phyloP scores from a whole-genome alignment of 805 yeast genomes.

The Lachancea sp. region DNA sequence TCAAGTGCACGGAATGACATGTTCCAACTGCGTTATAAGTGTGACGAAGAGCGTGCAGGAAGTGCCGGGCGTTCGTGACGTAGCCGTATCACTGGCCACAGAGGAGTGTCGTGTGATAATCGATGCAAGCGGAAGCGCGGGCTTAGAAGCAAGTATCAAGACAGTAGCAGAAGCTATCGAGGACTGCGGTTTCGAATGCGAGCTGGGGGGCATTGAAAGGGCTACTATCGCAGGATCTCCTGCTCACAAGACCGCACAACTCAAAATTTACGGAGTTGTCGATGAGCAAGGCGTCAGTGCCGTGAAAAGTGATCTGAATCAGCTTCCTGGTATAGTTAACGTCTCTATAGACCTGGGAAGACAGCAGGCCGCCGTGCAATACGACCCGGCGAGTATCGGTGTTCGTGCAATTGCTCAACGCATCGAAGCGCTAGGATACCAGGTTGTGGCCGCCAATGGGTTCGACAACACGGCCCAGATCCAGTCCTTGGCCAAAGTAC shows the following conservation, averaged over 20 bases:
- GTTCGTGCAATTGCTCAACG: conserved; percentile 53
- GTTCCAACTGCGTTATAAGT: conserved; percentile 75
- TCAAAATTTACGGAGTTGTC: conserved; percentile 55
- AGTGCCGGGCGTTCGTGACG: conserved; percentile 46
- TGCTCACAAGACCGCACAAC: conserved; percentile 11
- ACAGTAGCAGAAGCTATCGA: conserved; percentile 51
- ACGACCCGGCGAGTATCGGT: conserved; percentile 49
- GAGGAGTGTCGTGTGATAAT: conserved; percentile 62
- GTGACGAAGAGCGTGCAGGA: conserved; percentile 48
- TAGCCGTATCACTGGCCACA: conserved; percentile 65
- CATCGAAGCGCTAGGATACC: conserved; percentile 48
- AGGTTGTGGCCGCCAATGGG: conserved; percentile 40
- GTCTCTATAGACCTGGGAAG: conserved; percentile 48
- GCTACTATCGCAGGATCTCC: neutral
- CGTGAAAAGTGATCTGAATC: conserved; percentile 42
- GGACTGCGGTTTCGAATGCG: conserved; percentile 68
- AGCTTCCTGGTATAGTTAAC: conserved; percentile 41
- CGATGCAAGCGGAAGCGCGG: conserved; percentile 23
- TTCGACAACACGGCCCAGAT: conserved; percentile 65
- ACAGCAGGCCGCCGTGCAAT: conserved; percentile 49
- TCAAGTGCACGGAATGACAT: conserved; percentile 75
- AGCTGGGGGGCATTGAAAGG: neutral
- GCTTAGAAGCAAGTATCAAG: conserved; percentile 16
- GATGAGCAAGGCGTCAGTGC: conserved; percentile 48
- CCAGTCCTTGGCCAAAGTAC: conserved; percentile 55